Conservation (phyloP, 371 early-diverging fungal species). For the Mortierella sp. region DNA sequence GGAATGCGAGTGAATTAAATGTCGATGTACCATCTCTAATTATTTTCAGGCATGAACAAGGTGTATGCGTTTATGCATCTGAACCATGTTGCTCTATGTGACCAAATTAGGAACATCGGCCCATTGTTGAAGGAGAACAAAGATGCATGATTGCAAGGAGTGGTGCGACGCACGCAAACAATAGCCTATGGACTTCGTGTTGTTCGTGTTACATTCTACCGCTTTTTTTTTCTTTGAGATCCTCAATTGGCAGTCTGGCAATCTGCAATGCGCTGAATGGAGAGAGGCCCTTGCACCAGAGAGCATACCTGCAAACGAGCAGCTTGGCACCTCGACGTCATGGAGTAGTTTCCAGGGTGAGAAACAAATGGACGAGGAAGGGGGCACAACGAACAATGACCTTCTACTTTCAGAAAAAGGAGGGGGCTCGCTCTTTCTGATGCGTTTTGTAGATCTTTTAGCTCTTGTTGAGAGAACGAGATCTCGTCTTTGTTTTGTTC, state of each 20-base stretch:
- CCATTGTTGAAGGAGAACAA: no score
- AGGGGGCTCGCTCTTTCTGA: no score
- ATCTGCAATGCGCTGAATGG: not conserved
- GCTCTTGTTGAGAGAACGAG: no score
- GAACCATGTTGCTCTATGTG: not conserved
- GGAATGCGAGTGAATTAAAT: not conserved
- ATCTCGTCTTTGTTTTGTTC: no score
- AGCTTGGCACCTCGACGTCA: no score
- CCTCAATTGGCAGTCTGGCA: not conserved
- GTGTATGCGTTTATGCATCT: not conserved
- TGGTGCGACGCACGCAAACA: not conserved
- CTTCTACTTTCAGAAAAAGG: no score
- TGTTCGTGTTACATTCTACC: no score
- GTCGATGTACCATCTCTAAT: not conserved
- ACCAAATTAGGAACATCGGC: no score
- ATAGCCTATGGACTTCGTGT: not conserved
- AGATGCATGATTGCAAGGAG: no score
- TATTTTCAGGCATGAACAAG: not conserved
- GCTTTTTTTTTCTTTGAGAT: not conserved
- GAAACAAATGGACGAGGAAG: not conserved
- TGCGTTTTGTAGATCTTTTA: no score
- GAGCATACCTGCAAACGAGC: not conserved
- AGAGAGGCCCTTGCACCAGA: not conserved
- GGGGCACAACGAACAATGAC: not conserved
- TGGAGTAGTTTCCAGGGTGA: no score